These are phyloP conservation scores for Hygrocybe punicea DNA, from an alignment of 768 basidiomycete species.

Conservation along the genomic window DNA sequence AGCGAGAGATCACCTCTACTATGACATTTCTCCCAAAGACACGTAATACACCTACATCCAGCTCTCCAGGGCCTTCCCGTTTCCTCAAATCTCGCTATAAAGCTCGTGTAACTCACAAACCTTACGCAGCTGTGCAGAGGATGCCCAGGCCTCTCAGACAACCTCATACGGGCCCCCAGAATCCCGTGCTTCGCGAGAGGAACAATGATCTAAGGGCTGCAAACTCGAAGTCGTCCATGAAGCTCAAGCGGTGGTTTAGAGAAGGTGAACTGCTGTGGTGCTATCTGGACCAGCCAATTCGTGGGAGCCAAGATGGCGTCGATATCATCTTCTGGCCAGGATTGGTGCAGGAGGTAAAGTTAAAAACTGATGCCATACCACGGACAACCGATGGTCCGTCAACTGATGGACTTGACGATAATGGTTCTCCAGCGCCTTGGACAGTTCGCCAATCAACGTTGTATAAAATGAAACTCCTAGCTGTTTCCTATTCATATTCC, in stretches of 20 bases:
- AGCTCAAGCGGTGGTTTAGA: slow-evolving; percentile 59
- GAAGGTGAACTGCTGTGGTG: slow-evolving; percentile 73
- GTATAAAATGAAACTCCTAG: slow-evolving; percentile 70
- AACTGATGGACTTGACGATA: slow-evolving; percentile 13
- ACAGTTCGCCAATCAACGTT: slow-evolving; percentile 53
- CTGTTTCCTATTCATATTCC: slow-evolving; percentile 46
- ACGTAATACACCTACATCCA: slow-evolving; percentile 26
- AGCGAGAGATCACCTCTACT: slow-evolving; percentile 63
- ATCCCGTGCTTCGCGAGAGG: slow-evolving; percentile 57
- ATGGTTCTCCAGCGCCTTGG: slow-evolving; percentile 43
- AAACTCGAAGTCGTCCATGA: slow-evolving; percentile 41
- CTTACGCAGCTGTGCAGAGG: slow-evolving; percentile 44
- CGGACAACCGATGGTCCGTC: slow-evolving; percentile 9
- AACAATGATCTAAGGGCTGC: slow-evolving; percentile 62
- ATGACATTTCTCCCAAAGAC: slow-evolving; percentile 33
- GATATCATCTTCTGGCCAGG: slow-evolving; percentile 74
- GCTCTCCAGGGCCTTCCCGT: slow-evolving; percentile 9
- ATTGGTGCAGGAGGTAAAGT: slow-evolving; percentile 54
- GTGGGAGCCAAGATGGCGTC: slow-evolving; percentile 36
- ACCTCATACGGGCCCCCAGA: slow-evolving; percentile 37
- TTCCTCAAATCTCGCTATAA: background rate
- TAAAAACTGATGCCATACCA: slow-evolving; percentile 45
- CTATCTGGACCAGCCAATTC: slow-evolving; percentile 50
- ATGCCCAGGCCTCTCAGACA: slow-evolving; percentile 29
- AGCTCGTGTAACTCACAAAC: slow-evolving; percentile 5